Conservation (phyloP, 1,284 basidiomycete species). For the Coniophora puteana region DNA sequence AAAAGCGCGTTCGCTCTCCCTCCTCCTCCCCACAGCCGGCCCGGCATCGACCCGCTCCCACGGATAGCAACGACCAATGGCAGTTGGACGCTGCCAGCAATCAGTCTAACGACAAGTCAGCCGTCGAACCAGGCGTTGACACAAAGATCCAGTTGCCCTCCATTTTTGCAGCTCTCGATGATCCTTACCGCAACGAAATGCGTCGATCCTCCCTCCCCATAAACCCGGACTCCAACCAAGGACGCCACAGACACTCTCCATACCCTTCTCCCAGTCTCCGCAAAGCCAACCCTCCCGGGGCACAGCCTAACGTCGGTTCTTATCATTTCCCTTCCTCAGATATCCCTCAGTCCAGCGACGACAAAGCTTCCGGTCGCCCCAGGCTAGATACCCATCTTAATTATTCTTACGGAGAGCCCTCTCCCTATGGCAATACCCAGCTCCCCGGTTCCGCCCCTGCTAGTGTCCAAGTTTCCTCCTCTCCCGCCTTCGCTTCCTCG, state of each 20-base stretch:
- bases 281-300: slow-evolving; percentile 38
- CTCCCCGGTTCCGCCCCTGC: slow-evolving; percentile 45
- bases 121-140: slow-evolving; percentile 30
- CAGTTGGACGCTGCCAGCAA: slow-evolving; percentile 25
- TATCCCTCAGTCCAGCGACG: slow-evolving; percentile 31
- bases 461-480: slow-evolving; percentile 43
- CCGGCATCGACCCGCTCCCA: slow-evolving; percentile 32
- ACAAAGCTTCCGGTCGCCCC: slow-evolving; percentile 36
- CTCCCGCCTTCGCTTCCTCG: slow-evolving; percentile 40
- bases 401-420: slow-evolving; percentile 34
- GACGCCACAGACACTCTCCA: slow-evolving; percentile 39
- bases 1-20: slow-evolving; percentile 55
- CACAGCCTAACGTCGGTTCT: slow-evolving; percentile 43
- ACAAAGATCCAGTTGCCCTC: slow-evolving; percentile 68
- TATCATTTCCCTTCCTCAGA: slow-evolving; percentile 61
- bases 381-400: slow-evolving; percentile 47
- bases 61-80: slow-evolving; percentile 32
- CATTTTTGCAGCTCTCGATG: slow-evolving; percentile 65
- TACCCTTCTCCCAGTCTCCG: slow-evolving; percentile 45
- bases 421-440: slow-evolving; percentile 40
- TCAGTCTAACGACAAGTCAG: slow-evolving; percentile 28
- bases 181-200: slow-evolving; percentile 49
- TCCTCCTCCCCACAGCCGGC: slow-evolving; percentile 49
- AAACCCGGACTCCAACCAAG: slow-evolving; percentile 41
- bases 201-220: slow-evolving; percentile 65